Base-by-base conservation (phyloP, 371 early-diverging fungal genomes). In the Mucor velutinosus region DNA sequence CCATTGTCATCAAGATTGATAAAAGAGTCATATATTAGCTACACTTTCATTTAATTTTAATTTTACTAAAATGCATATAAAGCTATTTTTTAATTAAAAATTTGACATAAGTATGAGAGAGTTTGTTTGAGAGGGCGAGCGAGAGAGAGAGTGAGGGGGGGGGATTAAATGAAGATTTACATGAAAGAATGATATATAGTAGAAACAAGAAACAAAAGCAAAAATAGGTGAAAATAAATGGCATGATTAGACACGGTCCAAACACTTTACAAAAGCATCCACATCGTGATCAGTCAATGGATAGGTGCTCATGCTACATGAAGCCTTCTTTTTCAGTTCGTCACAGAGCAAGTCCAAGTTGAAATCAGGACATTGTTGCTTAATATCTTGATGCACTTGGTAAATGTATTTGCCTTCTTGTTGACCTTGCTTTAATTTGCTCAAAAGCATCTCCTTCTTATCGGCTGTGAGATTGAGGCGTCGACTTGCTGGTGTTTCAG, bases 1-100 rank as follows among this genome's bases (percentile, higher is more conserved):
- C 97, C 25, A 94, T 97, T 69, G 89, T 93, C 49, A 90, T 95
- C 67, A 80, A 80, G 62, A 43, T 62, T 19, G 67, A 69, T 56
- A 66, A 65, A 41, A 43, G 74, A 59, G 71, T 76, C 6, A 68
- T 74, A 55, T 71, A 65, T 33, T 72, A 69, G 59, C 32, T 19
- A 30, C 27, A 45, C 47, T 21, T 19, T 41, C 63, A 43, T 53
- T 49, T 45, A 33, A 47, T 51, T 35, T n/a, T n/a, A n/a, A n/a
- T n/a, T n/a, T n/a, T n/a, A 43, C n/a, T 59, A 61, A 58, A 41
- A 39, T 33, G 21, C 21, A 65, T 58, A 12, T 39, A 59, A 39
- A 27, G 21, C 14, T 59, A 12, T 23, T 47, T 47, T 21, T 43
- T 43, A 14, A 43, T 43, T 43, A n/a, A 12, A 27, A 12, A 27